Evolutionary conservation across 2,329 filamentous ascomycete species (phyloP).

Genomic region (Monilinia vaccinii-corymbosi): DNA sequence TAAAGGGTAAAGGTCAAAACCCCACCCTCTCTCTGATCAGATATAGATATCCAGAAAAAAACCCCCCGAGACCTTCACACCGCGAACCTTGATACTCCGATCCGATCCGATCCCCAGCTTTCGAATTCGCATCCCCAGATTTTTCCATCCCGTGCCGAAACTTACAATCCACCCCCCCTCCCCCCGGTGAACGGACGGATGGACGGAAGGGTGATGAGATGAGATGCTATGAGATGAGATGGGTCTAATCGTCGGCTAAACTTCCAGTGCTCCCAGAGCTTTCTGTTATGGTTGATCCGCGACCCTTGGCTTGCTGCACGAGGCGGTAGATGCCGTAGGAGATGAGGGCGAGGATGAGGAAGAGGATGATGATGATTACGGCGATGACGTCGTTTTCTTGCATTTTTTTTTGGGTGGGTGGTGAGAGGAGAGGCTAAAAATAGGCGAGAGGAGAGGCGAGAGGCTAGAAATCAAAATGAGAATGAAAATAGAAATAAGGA

Average conservation of each 20-base stretch:
- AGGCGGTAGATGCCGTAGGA: constrained; percentile 56
- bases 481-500: background rate
- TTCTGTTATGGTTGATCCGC: constrained; percentile 14
- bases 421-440: constrained; percentile 3
- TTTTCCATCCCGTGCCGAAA: too few species aligned
- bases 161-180: too few species aligned
- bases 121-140: too few species aligned
- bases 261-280: constrained; percentile 15
- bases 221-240: fast-evolving
- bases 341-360: constrained; percentile 51
- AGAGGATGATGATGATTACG: constrained; percentile 59
- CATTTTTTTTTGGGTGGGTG: constrained; percentile 43
- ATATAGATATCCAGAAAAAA: too few species aligned
- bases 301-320: constrained; percentile 39
- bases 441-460: background rate
- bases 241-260: constrained; percentile 24
- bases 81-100: too few species aligned
- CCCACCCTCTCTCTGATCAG: too few species aligned
- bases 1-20: too few species aligned
- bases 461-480: background rate
- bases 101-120: too few species aligned
- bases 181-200: too few species aligned
- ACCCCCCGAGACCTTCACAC: too few species aligned
- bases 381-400: constrained; percentile 61
- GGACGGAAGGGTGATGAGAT: too few species aligned